phyloP scores from a whole-genome alignment of 225 moss, liverwort and hornwort species.

The Thuidium tamariscinum region DNA sequence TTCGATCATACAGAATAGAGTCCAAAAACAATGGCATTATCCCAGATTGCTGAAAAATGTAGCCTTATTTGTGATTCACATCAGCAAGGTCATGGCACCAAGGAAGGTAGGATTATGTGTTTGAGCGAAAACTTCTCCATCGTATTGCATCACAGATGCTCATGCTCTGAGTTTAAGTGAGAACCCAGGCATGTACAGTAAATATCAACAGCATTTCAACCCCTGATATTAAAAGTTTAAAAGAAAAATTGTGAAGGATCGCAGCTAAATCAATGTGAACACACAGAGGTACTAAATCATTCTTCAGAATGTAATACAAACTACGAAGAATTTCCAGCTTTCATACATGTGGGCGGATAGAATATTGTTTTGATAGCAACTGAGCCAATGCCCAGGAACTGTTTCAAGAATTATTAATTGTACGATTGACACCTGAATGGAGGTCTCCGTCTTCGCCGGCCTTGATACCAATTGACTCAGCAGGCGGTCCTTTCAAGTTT shows the following conservation, averaged over 20 bases:
- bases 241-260: not conserved
- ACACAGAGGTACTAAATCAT: not conserved
- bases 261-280: not conserved
- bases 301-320: not conserved
- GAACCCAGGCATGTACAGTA: not conserved
- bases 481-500: slow-evolving; percentile 16
- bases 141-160: too few relatives aligned
- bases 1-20: too few relatives aligned
- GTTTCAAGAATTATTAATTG: not conserved
- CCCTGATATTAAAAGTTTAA: not conserved
- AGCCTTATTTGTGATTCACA: too few relatives aligned
- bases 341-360: not conserved
- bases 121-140: too few relatives aligned
- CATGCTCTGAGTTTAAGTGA: not conserved
- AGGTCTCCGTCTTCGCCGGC: slow-evolving; percentile 33
- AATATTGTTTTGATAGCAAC: not conserved
- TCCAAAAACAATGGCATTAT: too few relatives aligned
- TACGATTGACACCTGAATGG: slow-evolving; percentile 7
- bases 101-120: too few relatives aligned
- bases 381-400: not conserved
- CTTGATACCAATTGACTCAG: slow-evolving; percentile 43
- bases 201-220: not conserved
- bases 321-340: not conserved
- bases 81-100: too few relatives aligned
- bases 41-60: too few relatives aligned